A percentile compares a stretch with the other conserved stretches of the same genome.
These are phyloP conservation scores for Cystofilobasidium ferigula DNA, from an alignment of 768 basidiomycete genomes.

Conservation along the genomic window DNA sequence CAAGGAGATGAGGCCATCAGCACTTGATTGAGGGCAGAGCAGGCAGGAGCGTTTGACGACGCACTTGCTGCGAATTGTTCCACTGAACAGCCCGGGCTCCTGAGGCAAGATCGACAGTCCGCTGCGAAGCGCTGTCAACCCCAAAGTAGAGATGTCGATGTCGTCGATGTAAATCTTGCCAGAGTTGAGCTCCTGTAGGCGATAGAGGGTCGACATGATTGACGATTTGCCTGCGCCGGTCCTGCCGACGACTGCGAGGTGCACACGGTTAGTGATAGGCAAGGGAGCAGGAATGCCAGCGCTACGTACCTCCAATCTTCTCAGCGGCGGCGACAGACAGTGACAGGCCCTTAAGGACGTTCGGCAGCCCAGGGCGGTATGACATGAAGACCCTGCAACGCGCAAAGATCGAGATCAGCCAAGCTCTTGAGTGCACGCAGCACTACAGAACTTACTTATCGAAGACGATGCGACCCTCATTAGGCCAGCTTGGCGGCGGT, in stretches of 20 bases:
- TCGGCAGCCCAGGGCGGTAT: conserved; percentile 78
- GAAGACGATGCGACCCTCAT: conserved; percentile 59
- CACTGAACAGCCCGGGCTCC: conserved; percentile 42
- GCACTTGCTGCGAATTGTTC: neutral
- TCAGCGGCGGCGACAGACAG: conserved; percentile 64
- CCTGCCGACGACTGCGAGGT: conserved; percentile 54
- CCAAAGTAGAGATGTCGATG: conserved; percentile 68
- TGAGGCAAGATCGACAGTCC: conserved; percentile 34
- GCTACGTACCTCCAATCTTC: conserved; percentile 54
- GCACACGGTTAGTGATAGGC: neutral
- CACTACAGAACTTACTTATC: conserved; percentile 46
- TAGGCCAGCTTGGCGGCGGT: conserved; percentile 61
- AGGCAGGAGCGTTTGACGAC: too few relatives aligned
- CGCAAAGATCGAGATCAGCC: neutral
- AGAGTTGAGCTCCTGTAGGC: conserved; percentile 60
- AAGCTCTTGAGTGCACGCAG: too few relatives aligned
- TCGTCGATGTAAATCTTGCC: conserved; percentile 71
- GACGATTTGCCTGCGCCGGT: conserved; percentile 74
- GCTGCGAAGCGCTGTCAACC: conserved; percentile 55
- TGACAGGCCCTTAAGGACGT: conserved; percentile 70
- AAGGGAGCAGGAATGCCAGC: neutral
- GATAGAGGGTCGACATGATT: conserved; percentile 65
- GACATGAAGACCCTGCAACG: conserved; percentile 49
- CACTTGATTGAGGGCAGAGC: too few relatives aligned
- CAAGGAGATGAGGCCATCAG: conserved; percentile 48